Evolutionary conservation across 2,329 filamentous ascomycete species (phyloP).

Genomic region (Arthrobotrys conoides): DNA sequence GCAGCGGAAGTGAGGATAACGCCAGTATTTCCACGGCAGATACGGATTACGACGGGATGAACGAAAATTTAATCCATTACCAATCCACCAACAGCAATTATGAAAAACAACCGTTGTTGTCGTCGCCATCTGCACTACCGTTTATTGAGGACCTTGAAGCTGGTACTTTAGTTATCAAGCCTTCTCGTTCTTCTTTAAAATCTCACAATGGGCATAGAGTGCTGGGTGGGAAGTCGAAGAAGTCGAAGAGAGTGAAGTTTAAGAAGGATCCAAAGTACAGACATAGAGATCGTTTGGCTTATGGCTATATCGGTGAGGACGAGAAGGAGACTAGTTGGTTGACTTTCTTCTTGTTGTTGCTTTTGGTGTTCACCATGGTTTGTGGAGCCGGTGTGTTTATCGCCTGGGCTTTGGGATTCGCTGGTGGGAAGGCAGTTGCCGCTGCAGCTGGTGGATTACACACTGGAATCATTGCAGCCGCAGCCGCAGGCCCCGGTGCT

Average conservation of each 20-base stretch:
- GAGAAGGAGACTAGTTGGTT: conserved; percentile 53
- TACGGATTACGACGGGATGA: conserved; percentile 46
- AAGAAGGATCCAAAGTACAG: conserved; percentile 50
- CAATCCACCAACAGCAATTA: conserved; percentile 3
- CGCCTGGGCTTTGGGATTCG: conserved; percentile 57
- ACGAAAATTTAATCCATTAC: conserved; percentile 55
- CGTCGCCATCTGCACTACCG: not conserved
- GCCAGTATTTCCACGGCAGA: conserved; percentile 34
- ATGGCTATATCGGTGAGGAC: conserved; percentile 31
- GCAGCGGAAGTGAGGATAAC: conserved; percentile 15
- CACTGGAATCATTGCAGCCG: conserved; percentile 17
- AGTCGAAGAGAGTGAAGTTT: conserved; percentile 39
- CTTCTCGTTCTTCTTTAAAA: conserved; percentile 30
- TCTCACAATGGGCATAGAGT: not conserved
- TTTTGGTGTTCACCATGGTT: conserved; percentile 47
- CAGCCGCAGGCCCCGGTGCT: conserved; percentile 22
- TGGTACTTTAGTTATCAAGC: conserved; percentile 17
- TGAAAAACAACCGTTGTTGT: conserved; percentile 36
- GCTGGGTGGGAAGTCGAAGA: conserved; percentile 5
- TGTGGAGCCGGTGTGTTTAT: conserved; percentile 54
- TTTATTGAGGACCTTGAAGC: conserved; percentile 43
- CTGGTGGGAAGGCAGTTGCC: conserved; percentile 31
- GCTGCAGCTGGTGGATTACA: conserved; percentile 14
- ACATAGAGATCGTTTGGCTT: conserved; percentile 40
- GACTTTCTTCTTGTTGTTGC: conserved; percentile 44